A percentile compares a stretch with the other conserved stretches of the same genome.
Evolutionary conservation across 208 protist genomes (phyloP).

Genomic region (Leptomonas pyrrhocoris): DNA sequence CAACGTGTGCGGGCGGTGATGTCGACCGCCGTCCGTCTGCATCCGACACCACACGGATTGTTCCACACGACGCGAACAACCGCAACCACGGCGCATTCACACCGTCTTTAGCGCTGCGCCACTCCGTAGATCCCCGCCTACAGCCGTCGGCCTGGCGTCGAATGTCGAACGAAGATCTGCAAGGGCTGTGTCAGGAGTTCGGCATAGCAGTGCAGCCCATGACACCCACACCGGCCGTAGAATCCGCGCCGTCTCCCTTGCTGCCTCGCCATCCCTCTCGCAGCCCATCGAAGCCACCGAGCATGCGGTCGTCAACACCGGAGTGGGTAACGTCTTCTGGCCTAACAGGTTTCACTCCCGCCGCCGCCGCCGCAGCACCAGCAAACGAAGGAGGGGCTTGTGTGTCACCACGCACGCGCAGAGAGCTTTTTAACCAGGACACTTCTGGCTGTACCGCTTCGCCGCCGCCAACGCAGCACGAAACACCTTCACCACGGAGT

Average conservation of each 20-base stretch:
- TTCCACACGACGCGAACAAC: too few species aligned
- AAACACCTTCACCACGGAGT: too few species aligned
- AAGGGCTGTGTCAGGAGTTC: slow-evolving; percentile 16
- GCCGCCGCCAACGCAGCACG: too few species aligned
- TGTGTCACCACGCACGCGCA: slow-evolving; percentile 2
- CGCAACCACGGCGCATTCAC: too few species aligned
- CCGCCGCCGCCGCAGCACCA: too few species aligned
- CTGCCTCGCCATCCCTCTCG: background rate
- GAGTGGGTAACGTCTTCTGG: slow-evolving; percentile 1
- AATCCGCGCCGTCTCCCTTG: background rate
- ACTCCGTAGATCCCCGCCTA: background rate
- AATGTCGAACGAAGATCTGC: slow-evolving; percentile 33
- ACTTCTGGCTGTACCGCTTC: background rate
- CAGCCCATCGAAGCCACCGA: background rate
- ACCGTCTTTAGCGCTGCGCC: background rate
- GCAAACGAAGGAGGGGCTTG: background rate
- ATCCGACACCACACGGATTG: too few species aligned
- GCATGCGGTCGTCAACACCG: background rate
- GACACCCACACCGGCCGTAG: background rate
- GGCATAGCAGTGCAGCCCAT: slow-evolving; percentile 13
- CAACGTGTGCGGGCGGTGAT: background rate
- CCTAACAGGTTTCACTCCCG: background rate
- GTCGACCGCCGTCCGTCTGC: background rate
- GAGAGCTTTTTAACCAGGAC: slow-evolving; percentile 3
- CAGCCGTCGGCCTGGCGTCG: slow-evolving; percentile 15